phyloP scores from a whole-genome alignment of 2,329 filamentous ascomycete genomes.

The Metarhizium sp. region DNA sequence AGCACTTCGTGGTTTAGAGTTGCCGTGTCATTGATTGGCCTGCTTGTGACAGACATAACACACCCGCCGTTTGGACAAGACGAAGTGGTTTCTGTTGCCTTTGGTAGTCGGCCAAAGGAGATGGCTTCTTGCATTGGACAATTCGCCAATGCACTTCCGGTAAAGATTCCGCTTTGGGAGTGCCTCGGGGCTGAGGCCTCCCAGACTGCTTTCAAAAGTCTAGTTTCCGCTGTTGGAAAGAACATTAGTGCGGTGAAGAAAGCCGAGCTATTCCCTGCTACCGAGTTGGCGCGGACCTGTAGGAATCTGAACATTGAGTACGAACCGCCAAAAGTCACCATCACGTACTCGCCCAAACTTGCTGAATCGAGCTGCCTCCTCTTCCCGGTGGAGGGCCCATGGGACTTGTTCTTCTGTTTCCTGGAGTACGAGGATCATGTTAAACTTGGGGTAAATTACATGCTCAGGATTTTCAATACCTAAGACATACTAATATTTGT shows the following conservation, averaged over 20 bases:
- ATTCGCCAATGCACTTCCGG: slow-evolving; percentile 9
- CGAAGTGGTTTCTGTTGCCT: slow-evolving; percentile 7
- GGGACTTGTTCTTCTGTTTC: no score
- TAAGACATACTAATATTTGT: no score
- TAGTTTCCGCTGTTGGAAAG: slow-evolving; percentile 7
- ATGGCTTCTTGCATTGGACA: slow-evolving; percentile 8
- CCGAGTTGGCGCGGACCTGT: slow-evolving; percentile 4
- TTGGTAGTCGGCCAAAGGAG: slow-evolving; percentile 6
- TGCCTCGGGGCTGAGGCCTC: no score
- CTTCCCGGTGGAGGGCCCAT: no score
- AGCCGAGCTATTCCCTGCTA: slow-evolving; percentile 6
- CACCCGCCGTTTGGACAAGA: slow-evolving; percentile 5
- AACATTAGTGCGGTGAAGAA: slow-evolving; percentile 9
- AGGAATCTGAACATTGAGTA: slow-evolving; percentile 6
- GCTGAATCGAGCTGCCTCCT: no score
- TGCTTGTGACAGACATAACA: slow-evolving; percentile 6
- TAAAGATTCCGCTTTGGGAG: slow-evolving; percentile 8
- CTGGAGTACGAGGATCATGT: no score
- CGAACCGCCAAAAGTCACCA: slow-evolving; percentile 3
- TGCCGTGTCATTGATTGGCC: slow-evolving; percentile 4
- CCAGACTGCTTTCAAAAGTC: not conserved
- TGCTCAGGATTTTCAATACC: no score
- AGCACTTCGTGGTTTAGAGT: slow-evolving; percentile 9
- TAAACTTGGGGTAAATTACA: no score
- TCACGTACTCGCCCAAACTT: no score